Percentiles rank a stretch among this genome's conserved stretches.
Conservation (phyloP, 2,329 filamentous ascomycete species). For the Chrysosporium keratinophilum region DNA sequence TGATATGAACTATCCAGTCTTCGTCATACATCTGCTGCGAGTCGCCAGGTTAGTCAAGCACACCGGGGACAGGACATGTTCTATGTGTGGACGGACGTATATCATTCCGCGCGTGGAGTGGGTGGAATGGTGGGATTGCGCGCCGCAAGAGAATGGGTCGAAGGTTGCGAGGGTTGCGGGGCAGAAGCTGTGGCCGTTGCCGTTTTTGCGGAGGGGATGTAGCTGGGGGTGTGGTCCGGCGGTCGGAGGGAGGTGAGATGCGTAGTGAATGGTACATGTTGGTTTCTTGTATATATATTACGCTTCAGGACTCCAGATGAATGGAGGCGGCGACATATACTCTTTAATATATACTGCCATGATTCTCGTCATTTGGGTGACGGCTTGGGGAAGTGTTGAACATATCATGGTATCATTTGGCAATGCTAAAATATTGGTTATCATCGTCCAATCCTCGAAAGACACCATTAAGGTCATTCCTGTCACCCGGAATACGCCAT, state of each 20-base stretch:
- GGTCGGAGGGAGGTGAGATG: not conserved
- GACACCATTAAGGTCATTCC: not conserved
- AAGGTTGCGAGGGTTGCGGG: slow-evolving; percentile 25
- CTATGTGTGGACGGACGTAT: slow-evolving; percentile 32
- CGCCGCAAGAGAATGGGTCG: slow-evolving; percentile 30
- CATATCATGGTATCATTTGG: too few relatives aligned
- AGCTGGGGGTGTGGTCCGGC: slow-evolving; percentile 28
- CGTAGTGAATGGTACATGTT: not conserved
- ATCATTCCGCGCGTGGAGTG: slow-evolving; percentile 36
- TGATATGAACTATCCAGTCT: slow-evolving; percentile 24
- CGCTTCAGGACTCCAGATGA: not conserved
- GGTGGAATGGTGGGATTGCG: slow-evolving; percentile 39
- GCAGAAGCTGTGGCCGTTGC: slow-evolving; percentile 29
- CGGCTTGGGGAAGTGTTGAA: too few relatives aligned
- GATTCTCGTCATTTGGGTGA: too few relatives aligned
- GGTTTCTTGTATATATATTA: not conserved
- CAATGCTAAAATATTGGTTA: not conserved
- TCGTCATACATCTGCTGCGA: slow-evolving; percentile 29
- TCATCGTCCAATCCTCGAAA: not conserved
- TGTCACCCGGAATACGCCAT: not conserved
- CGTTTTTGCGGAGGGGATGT: slow-evolving; percentile 33
- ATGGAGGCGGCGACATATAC: too few relatives aligned
- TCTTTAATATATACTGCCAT: too few relatives aligned
- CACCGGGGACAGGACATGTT: slow-evolving; percentile 32
- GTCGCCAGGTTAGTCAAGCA: slow-evolving; percentile 27